Evolutionary conservation across 2,329 filamentous ascomycete species (phyloP).

Genomic region (Cytospora schulzeri): DNA sequence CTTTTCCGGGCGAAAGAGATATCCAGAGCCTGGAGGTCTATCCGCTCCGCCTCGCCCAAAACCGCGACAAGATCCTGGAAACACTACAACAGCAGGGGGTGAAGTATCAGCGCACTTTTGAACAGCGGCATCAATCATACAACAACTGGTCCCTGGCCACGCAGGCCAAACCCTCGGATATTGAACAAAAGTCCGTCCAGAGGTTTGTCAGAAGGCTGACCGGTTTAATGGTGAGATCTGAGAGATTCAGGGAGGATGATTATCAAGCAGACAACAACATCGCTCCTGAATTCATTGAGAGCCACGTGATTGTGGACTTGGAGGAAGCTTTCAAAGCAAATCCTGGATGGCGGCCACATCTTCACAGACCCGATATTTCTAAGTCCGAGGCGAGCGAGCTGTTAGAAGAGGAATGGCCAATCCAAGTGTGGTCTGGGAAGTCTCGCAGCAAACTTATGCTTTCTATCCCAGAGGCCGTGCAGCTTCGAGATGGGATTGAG

Average conservation of each 20-base stretch:
- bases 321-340: slow-evolving; percentile 7
- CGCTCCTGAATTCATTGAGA: slow-evolving; percentile 3
- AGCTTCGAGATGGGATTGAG: not conserved
- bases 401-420: not conserved
- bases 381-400: not conserved
- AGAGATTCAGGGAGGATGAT: no score
- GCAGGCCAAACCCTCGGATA: not conserved
- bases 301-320: slow-evolving; percentile 15
- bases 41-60: not conserved
- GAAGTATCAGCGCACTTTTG: not conserved
- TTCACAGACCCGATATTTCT: not conserved
- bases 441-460: not conserved
- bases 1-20: not conserved
- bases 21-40: not conserved
- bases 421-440: not conserved
- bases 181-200: not conserved
- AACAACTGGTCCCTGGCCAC: slow-evolving; percentile 3
- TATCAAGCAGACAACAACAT: not conserved
- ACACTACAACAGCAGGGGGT: not conserved
- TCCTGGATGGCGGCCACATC: slow-evolving; percentile 4
- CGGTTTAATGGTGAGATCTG: no score
- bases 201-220: no score
- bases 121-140: not conserved
- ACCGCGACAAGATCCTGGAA: not conserved
- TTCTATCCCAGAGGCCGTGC: not conserved